phyloP scores from a whole-genome alignment of 1,139 yeast genomes.

The Spathaspora sp. region DNA sequence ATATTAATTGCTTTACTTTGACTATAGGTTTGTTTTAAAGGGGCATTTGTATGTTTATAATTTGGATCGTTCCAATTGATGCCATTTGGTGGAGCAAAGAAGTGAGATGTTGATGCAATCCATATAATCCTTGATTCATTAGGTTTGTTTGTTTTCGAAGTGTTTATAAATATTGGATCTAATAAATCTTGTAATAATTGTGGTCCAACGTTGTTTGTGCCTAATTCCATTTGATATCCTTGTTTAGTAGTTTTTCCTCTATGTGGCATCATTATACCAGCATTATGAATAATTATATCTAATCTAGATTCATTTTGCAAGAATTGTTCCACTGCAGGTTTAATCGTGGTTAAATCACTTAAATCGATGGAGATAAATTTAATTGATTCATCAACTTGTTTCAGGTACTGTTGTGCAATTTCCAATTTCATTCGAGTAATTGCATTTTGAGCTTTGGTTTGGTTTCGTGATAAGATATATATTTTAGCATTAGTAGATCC shows the following conservation, averaged over 20 bases:
- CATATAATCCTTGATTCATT: constrained; percentile 38
- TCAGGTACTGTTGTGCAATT: constrained; percentile 7
- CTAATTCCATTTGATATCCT: constrained; percentile 21
- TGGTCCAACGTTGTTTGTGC: constrained; percentile 49
- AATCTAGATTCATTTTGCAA: constrained; percentile 20
- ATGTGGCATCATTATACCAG: constrained; percentile 46
- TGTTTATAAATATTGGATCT: constrained; percentile 36
- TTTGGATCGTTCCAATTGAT: constrained; percentile 7
- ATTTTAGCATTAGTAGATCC: constrained; percentile 34
- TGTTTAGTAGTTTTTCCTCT: constrained; percentile 18
- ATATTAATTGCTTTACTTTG: constrained; percentile 48
- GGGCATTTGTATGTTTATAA: not conserved
- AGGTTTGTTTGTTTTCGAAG: constrained; percentile 17
- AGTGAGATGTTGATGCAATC: constrained; percentile 42
- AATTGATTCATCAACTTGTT: constrained; percentile 1
- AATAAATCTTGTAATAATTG: constrained; percentile 44
- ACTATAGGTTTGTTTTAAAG: constrained; percentile 13
- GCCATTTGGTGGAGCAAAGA: constrained; percentile 28
- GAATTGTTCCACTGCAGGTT: constrained; percentile 35
- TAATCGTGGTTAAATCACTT: constrained; percentile 42
- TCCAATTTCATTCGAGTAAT: constrained; percentile 9
- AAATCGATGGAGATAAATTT: constrained; percentile 16
- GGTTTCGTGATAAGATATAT: constrained; percentile 7
- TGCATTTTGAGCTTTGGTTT: constrained; percentile 7
- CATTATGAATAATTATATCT: constrained; percentile 48